Conservation (phyloP, 768 basidiomycete genomes). For the Tulasnella sp. region DNA sequence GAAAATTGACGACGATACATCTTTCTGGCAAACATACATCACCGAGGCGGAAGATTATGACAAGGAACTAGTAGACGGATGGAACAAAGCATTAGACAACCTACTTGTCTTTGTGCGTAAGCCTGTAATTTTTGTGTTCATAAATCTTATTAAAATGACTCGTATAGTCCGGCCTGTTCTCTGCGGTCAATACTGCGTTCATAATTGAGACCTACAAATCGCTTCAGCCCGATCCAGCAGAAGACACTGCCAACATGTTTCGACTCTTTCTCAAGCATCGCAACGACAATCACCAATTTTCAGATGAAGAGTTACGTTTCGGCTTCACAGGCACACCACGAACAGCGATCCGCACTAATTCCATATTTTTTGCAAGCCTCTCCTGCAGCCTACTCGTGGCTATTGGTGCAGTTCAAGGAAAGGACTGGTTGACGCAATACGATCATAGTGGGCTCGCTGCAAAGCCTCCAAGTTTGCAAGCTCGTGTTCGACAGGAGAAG, state of each 20-base stretch:
- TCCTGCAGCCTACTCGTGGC: slow-evolving; percentile 10
- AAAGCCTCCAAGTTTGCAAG: neutral
- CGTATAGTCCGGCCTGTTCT: slow-evolving; percentile 4
- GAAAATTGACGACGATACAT: too few species aligned
- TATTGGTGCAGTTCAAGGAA: slow-evolving; percentile 1
- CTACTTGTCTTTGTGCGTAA: too few species aligned
- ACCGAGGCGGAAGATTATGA: too few species aligned
- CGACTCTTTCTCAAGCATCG: neutral
- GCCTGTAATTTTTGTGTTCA: too few species aligned
- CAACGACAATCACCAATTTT: neutral
- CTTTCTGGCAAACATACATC: too few species aligned
- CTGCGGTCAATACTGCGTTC: neutral
- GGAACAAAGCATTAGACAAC: too few species aligned
- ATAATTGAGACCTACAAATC: neutral
- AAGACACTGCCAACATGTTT: neutral
- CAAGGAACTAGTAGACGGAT: too few species aligned
- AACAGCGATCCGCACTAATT: neutral
- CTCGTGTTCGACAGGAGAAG: neutral
- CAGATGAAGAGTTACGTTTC: neutral
- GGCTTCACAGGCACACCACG: neutral
- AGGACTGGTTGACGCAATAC: slow-evolving; percentile 1
- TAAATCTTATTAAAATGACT: too few species aligned
- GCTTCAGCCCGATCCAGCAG: neutral
- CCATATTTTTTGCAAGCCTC: neutral
- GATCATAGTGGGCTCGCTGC: neutral